Evolutionary conservation across 352 stramenopile genomes (phyloP).

Genomic region (Globisporangium ultimum): DNA sequence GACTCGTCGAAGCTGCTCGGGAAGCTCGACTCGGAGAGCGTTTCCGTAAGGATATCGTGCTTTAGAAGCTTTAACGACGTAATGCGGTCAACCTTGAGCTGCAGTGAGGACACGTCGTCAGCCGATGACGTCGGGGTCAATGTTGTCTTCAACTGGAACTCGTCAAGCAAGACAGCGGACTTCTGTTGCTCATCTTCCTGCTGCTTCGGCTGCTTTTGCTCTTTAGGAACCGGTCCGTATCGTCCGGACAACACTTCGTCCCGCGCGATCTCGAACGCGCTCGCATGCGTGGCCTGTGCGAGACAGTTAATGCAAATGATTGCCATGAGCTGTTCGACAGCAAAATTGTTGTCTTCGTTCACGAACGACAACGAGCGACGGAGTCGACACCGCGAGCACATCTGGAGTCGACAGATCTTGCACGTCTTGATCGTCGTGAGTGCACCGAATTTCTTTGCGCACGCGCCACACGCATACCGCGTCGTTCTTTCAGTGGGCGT

Average conservation of each 20-base stretch:
- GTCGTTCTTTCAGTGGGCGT: too few relatives aligned
- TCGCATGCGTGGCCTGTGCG: conserved; percentile 15
- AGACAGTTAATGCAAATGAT: conserved; percentile 33
- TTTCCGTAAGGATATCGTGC: too few relatives aligned
- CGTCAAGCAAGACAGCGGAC: too few relatives aligned
- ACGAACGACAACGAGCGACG: conserved; percentile 25
- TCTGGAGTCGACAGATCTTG: conserved; percentile 18
- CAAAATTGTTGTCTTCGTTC: conserved; percentile 2
- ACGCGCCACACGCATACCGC: conserved; percentile 14
- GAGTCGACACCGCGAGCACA: conserved; percentile 29
- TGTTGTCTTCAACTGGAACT: too few relatives aligned
- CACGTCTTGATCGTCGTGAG: conserved; percentile 23
- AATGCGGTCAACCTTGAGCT: too few relatives aligned
- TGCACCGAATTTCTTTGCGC: conserved; percentile 17
- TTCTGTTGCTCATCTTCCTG: too few relatives aligned
- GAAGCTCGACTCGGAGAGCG: too few relatives aligned
- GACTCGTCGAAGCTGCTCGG: too few relatives aligned
- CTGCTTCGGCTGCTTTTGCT: background rate
- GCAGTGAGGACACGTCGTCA: too few relatives aligned
- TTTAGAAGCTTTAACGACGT: too few relatives aligned
- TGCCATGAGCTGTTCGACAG: conserved; percentile 15
- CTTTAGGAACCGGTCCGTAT: background rate
- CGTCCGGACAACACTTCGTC: conserved; percentile 17
- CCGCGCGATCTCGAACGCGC: conserved; percentile 20
- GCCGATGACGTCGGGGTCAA: too few relatives aligned